Percentiles rank a stretch among this genome's conserved stretches.
These are phyloP conservation scores for Podosphaera leucotricha DNA, from an alignment of 2,329 filamentous ascomycete species.

Conservation along the genomic window DNA sequence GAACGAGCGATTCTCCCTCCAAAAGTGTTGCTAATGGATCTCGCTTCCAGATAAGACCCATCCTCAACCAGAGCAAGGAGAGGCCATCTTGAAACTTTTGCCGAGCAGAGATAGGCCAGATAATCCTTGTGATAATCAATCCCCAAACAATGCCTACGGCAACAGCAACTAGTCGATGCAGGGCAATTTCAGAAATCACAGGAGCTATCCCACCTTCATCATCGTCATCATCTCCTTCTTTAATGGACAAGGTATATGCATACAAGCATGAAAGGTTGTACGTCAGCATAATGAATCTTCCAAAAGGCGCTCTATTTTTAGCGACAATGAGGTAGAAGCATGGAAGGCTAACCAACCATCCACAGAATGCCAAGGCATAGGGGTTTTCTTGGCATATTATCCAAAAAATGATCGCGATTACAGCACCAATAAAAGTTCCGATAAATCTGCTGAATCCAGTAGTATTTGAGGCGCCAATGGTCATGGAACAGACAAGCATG, in stretches of 20 bases:
- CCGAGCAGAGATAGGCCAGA: conserved; percentile 86
- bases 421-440: conserved; percentile 63
- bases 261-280: conserved; percentile 94
- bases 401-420: conserved; percentile 58
- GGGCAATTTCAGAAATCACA: conserved; percentile 66
- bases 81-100: conserved; percentile 74
- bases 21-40: conserved; percentile 60
- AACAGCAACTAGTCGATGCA: conserved; percentile 72
- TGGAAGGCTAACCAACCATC: conserved; percentile 56
- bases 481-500: conserved; percentile 97
- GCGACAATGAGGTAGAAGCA: conserved; percentile 83
- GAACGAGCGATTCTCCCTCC: conserved; percentile 27
- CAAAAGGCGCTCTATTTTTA: conserved; percentile 65
- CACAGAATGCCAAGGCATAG: conserved; percentile 52
- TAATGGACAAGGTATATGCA: conserved; percentile 67
- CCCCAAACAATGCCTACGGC: conserved; percentile 79
- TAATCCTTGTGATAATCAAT: conserved; percentile 62
- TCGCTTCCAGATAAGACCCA: conserved; percentile 90
- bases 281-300: conserved; percentile 78
- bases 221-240: conserved; percentile 59
- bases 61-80: conserved; percentile 75
- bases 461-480: conserved; percentile 84
- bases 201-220: conserved; percentile 72
- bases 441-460: conserved; percentile 70
- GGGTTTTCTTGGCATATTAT: conserved; percentile 50